These are phyloP conservation scores for Beauveria sp. DNA, from an alignment of 2,329 filamentous ascomycete genomes.

Conservation along the genomic window DNA sequence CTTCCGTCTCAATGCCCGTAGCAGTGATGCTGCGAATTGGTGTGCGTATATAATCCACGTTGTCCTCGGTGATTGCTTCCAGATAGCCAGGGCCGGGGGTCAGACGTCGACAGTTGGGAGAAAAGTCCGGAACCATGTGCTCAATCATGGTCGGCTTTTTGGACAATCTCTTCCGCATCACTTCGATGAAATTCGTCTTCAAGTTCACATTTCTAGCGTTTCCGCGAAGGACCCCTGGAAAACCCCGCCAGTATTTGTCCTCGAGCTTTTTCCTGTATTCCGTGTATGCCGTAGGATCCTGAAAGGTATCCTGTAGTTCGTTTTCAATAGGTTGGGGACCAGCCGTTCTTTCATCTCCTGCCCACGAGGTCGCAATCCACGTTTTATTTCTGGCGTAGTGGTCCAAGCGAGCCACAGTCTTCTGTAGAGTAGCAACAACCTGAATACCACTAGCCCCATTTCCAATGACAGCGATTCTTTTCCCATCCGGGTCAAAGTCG, in stretches of 20 bases:
- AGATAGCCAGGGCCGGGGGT: conserved; percentile 62
- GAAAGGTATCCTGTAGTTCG: conserved; percentile 50
- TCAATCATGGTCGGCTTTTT: conserved; percentile 49
- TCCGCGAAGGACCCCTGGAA: conserved; percentile 45
- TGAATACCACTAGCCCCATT: conserved; percentile 49
- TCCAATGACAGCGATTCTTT: conserved; percentile 43
- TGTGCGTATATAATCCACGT: conserved; percentile 53
- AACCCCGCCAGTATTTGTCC: conserved; percentile 54
- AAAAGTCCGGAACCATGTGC: conserved; percentile 53
- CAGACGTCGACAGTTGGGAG: conserved; percentile 55
- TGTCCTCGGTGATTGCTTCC: conserved; percentile 53
- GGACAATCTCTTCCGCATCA: conserved; percentile 44
- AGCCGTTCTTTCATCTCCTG: conserved; percentile 44
- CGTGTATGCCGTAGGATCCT: conserved; percentile 54
- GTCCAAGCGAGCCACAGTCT: conserved; percentile 42
- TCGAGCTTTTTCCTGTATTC: conserved; percentile 50
- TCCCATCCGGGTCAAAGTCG: conserved; percentile 38
- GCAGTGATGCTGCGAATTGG: conserved; percentile 51
- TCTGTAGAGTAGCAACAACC: conserved; percentile 44
- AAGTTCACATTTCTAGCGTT: conserved; percentile 41
- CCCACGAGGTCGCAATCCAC: conserved; percentile 60
- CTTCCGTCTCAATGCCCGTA: conserved; percentile 51
- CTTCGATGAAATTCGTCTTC: conserved; percentile 36
- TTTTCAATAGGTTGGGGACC: conserved; percentile 47
- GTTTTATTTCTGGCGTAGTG: conserved; percentile 59